phyloP scores from a whole-genome alignment of 2,329 filamentous ascomycete species.

The Fusarium illudens region DNA sequence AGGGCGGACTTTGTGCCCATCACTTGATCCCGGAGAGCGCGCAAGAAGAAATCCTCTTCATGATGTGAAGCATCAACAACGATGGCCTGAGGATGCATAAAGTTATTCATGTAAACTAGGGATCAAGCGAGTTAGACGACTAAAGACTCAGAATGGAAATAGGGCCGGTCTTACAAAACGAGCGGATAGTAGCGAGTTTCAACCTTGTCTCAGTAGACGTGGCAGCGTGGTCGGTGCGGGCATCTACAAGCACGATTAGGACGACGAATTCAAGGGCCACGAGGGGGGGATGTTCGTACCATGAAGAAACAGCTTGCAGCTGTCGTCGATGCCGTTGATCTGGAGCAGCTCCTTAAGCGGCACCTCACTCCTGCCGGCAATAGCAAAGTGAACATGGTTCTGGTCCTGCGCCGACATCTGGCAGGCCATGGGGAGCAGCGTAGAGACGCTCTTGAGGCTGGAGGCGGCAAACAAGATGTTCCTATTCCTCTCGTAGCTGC shows the following conservation, averaged over 20 bases:
- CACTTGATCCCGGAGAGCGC: conserved; percentile 65
- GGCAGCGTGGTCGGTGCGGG: conserved; percentile 75
- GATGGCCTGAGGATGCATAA: conserved; percentile 79
- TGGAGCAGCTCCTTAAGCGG: conserved; percentile 72
- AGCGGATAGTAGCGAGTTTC: conserved; percentile 68
- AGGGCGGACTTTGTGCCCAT: conserved; percentile 64
- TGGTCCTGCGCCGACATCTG: conserved; percentile 76
- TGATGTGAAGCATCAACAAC: conserved; percentile 72
- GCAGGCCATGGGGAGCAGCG: conserved; percentile 83
- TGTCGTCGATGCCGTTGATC: conserved; percentile 79
- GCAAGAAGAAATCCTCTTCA: conserved; percentile 75
- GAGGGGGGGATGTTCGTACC: conserved; percentile 48
- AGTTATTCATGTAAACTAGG: conserved; percentile 71
- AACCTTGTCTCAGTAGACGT: conserved; percentile 77
- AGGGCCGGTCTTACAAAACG: conserved; percentile 61
- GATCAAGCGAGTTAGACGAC: conserved; percentile 5
- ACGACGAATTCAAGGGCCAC: not conserved
- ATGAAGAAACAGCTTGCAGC: conserved; percentile 72
- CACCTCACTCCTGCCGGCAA: conserved; percentile 79
- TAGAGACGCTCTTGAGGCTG: conserved; percentile 75
- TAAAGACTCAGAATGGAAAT: not conserved
- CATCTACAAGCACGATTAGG: conserved; percentile 62
- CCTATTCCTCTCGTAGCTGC: conserved; percentile 62
- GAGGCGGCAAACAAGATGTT: conserved; percentile 84
- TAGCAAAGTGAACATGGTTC: conserved; percentile 82